Evolutionary conservation across 768 basidiomycete species (phyloP).

Genomic region (Strobilomyces confusus): DNA sequence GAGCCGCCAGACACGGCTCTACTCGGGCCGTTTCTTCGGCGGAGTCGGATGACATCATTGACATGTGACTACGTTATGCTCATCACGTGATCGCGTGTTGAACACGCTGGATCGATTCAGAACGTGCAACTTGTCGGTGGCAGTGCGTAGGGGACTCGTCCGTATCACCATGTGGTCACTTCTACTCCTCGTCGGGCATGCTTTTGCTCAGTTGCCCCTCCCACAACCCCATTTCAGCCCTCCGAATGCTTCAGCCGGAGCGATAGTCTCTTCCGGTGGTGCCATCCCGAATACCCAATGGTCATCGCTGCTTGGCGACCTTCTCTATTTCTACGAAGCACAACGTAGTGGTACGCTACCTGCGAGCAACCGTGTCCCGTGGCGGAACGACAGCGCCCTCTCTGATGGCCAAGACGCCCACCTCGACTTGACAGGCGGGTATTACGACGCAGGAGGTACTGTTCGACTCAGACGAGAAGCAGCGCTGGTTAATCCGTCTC

Average conservation of each 20-base stretch:
- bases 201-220: slow-evolving; percentile 54
- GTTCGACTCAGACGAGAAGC: background rate
- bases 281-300: slow-evolving; percentile 69
- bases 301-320: slow-evolving; percentile 74
- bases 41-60: slow-evolving; percentile 9
- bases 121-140: background rate
- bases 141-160: background rate
- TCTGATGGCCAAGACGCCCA: slow-evolving; percentile 73
- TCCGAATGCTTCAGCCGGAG: slow-evolving; percentile 53
- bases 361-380: slow-evolving; percentile 65
- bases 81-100: slow-evolving; percentile 24
- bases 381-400: slow-evolving; percentile 81
- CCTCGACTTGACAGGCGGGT: slow-evolving; percentile 81
- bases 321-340: slow-evolving; percentile 88
- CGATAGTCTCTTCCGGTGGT: slow-evolving; percentile 40
- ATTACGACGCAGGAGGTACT: slow-evolving; percentile 89
- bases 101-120: background rate
- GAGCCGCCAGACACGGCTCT: slow-evolving; percentile 36
- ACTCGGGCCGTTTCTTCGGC: background rate
- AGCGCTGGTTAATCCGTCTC: background rate
- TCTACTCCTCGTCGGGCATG: slow-evolving; percentile 25
- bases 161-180: slow-evolving; percentile 18
- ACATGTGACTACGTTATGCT: slow-evolving; percentile 11
- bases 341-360: slow-evolving; percentile 80
- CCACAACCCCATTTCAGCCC: slow-evolving; percentile 65